Percentiles rank a stretch among this genome's conserved stretches.
phyloP scores from a whole-genome alignment of 2,329 filamentous ascomycete species.

The Xenoacremonium recifei region DNA sequence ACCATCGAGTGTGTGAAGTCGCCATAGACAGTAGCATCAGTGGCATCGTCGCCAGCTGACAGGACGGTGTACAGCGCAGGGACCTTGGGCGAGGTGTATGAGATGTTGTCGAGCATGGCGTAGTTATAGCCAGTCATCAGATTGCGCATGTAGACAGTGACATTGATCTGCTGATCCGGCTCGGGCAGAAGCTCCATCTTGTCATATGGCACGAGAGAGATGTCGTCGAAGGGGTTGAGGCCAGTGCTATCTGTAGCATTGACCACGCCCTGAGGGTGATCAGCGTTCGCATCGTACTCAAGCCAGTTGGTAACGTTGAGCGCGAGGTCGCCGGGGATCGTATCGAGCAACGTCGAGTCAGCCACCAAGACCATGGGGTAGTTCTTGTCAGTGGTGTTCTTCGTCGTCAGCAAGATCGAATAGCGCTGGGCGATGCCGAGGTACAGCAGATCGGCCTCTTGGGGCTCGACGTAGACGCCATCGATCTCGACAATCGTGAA shows the following conservation, averaged over 20 bases:
- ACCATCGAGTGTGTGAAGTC: not conserved
- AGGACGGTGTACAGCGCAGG: not conserved
- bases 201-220: not conserved
- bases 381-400: not conserved
- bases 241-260: not conserved
- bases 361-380: not conserved
- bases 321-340: not conserved
- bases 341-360: not conserved
- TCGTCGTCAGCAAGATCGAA: not conserved
- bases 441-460: not conserved
- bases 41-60: not conserved
- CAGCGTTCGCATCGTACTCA: not conserved
- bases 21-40: not conserved
- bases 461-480: not conserved
- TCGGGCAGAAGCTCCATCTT: not conserved
- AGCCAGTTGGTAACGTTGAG: not conserved
- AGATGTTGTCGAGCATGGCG: not conserved
- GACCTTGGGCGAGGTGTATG: not conserved
- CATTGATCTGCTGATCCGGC: not conserved
- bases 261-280: not conserved
- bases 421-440: not conserved
- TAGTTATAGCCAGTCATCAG: not conserved
- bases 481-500: not conserved
- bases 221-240: not conserved
- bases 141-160: not conserved